phyloP scores from a whole-genome alignment of 257 asterid species.

The Ajuga chamaepitys region DNA sequence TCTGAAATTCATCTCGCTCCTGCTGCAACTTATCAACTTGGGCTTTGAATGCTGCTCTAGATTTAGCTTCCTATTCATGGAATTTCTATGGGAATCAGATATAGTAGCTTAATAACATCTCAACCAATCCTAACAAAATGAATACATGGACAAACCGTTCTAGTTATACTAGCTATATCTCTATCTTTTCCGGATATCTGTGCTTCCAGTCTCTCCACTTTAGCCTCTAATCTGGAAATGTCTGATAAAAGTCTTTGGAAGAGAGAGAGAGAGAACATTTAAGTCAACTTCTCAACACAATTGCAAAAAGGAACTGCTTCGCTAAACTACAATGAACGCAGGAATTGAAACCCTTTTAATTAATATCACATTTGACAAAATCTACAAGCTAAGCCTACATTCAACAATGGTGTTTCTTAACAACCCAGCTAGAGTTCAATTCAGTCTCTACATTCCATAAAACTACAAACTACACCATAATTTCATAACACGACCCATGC shows the following conservation, averaged over 20 bases:
- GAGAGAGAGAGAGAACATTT: constrained; percentile 5
- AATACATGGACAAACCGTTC: constrained; percentile 48
- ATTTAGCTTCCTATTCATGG: constrained; percentile 66
- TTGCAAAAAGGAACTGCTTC: not conserved
- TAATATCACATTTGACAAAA: not conserved
- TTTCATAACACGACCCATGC: not conserved
- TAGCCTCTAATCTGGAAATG: constrained; percentile 90
- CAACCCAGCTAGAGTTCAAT: not conserved
- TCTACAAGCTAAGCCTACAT: not conserved
- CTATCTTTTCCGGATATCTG: constrained; percentile 73
- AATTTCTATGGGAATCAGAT: constrained; percentile 1
- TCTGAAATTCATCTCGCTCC: constrained; percentile 58
- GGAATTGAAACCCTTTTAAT: not conserved
- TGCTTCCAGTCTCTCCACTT: constrained; percentile 91
- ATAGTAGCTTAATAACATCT: not conserved
- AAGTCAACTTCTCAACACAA: constrained; percentile 10
- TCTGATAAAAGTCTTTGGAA: constrained; percentile 74
- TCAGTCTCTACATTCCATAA: not conserved
- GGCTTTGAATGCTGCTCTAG: constrained; percentile 49
- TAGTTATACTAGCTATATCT: constrained; percentile 90
- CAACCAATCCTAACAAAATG: not conserved
- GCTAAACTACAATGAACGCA: not conserved
- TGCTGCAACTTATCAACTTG: constrained; percentile 61
- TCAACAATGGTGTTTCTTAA: not conserved
- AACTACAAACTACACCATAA: not conserved